phyloP scores from a whole-genome alignment of 169 alveolate genomes.

The Pseudocohnilembus persalinus region DNA sequence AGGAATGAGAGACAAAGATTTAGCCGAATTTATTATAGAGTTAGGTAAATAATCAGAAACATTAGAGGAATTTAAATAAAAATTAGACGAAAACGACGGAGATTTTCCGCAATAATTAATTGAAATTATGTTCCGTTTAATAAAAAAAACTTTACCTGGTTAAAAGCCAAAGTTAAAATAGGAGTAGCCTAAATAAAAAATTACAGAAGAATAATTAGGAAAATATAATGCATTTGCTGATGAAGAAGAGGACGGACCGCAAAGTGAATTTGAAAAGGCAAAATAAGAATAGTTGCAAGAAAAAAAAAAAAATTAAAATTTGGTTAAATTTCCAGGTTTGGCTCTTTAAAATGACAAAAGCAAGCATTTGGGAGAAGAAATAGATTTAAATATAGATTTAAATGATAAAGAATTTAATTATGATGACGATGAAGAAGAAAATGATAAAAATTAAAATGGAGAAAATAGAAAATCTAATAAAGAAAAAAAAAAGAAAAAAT shows the following conservation, averaged over 20 bases:
- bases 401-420: slow-evolving; percentile 5
- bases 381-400: background rate
- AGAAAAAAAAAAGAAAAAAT: slow-evolving; percentile 4
- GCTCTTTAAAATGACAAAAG: slow-evolving; percentile 49
- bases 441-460: background rate
- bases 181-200: background rate
- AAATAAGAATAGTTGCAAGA: slow-evolving; percentile 26
- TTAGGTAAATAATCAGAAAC: slow-evolving; percentile 46
- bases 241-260: too few relatives aligned
- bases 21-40: slow-evolving; percentile 64
- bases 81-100: slow-evolving; percentile 51
- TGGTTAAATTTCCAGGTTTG: slow-evolving; percentile 48
- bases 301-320: slow-evolving; percentile 23
- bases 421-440: background rate
- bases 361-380: slow-evolving; percentile 40
- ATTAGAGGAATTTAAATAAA: slow-evolving; percentile 45
- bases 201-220: background rate
- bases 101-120: slow-evolving; percentile 57
- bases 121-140: slow-evolving; percentile 28
- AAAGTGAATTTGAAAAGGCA: slow-evolving; percentile 5
- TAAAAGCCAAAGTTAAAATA: slow-evolving; percentile 19
- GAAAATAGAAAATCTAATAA: background rate
- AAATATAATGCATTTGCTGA: slow-evolving; percentile 13
- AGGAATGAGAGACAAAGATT: slow-evolving; percentile 45
- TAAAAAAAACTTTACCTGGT: slow-evolving; percentile 43